Base-by-base conservation (phyloP, 2,329 filamentous ascomycete genomes). In the Aureobasidium namibiae region DNA sequence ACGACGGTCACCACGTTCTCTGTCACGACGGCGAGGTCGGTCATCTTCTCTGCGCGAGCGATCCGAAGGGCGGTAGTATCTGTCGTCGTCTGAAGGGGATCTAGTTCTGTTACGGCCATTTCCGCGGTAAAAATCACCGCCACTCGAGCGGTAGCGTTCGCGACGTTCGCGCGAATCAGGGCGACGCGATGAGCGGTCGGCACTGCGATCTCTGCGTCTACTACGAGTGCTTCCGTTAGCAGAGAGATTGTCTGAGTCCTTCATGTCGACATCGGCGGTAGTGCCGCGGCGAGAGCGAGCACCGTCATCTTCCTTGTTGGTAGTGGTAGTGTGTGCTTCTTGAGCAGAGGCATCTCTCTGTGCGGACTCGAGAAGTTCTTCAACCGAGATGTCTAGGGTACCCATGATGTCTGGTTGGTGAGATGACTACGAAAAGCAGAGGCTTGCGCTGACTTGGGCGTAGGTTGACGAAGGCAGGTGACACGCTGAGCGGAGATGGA, bases 341-440 rank as follows among this genome's bases (percentile, higher is more conserved):
- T 52, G 61, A 45, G 54, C 60, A 38, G 21, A 56, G 21, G 44
- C 56, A 50, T 60, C 57, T 61, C 58, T 59, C 56, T 62, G 61
- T 29, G 63, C 61, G 42, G 88, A 89, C 75, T 96, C 91, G 66
- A 96, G 85, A 65, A 96, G 82, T 65, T 90, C 90, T 80, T 96
- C 92, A 67, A 96, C 90, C 71, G 59, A 61, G 44, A 62, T 60
- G 41, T 61, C 59, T 53, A 63, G 39, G 45, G 56, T 54, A 31
- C 60, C 61, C 63, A 64, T 64, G 49, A 36, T 61, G 56, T 56
- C 46, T 59, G 46, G 46, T 45, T 42, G 56, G 23, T 41, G 33
- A 29, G 50, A 42, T 33, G 42, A 41, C 38, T 54, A 41, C 33
- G 50, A 21, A 29, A 24, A 33, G 56, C 46, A 21, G 18, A 42